phyloP scores from a whole-genome alignment of 306 rosid genomes.

The Rosa persica region DNA sequence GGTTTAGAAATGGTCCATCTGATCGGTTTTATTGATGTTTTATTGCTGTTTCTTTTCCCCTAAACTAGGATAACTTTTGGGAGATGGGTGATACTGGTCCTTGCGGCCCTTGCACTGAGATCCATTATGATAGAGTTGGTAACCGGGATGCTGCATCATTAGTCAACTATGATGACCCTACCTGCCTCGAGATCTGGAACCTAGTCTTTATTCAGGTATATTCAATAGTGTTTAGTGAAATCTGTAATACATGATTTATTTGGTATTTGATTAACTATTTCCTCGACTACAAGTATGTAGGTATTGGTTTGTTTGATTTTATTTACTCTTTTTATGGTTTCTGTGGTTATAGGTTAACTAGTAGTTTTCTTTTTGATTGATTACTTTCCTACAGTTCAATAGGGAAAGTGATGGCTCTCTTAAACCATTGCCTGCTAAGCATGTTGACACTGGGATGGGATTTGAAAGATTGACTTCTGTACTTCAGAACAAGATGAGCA shows the following conservation, averaged over 20 bases:
- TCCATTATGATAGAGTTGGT: constrained; percentile 93
- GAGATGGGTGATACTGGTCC: constrained; percentile 99
- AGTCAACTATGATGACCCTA: constrained; percentile 93
- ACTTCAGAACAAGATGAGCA: constrained; percentile 90
- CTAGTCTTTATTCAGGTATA: constrained; percentile 95
- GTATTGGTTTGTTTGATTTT: not conserved
- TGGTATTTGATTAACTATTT: not conserved
- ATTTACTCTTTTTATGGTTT: constrained; percentile 5
- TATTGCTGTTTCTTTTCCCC: not conserved
- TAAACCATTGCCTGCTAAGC: constrained; percentile 88
- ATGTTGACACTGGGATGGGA: constrained; percentile 97
- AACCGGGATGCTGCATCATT: constrained; percentile 89
- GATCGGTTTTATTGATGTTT: not conserved
- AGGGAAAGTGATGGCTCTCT: constrained; percentile 90
- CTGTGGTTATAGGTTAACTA: not conserved
- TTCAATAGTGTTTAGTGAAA: not conserved
- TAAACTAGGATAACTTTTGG: constrained; percentile 89
- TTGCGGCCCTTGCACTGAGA: constrained; percentile 98
- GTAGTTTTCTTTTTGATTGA: constrained; percentile 9
- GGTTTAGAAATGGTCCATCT: not conserved
- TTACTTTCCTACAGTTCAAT: constrained; percentile 57
- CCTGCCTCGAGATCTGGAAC: constrained; percentile 97
- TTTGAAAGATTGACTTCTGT: constrained; percentile 90
- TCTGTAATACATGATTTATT: not conserved
- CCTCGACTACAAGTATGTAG: not conserved